Percentiles rank a stretch among this genome's conserved stretches.
Conservation (phyloP, 257 asterid genomes). For the Solanum sejunctum region DNA sequence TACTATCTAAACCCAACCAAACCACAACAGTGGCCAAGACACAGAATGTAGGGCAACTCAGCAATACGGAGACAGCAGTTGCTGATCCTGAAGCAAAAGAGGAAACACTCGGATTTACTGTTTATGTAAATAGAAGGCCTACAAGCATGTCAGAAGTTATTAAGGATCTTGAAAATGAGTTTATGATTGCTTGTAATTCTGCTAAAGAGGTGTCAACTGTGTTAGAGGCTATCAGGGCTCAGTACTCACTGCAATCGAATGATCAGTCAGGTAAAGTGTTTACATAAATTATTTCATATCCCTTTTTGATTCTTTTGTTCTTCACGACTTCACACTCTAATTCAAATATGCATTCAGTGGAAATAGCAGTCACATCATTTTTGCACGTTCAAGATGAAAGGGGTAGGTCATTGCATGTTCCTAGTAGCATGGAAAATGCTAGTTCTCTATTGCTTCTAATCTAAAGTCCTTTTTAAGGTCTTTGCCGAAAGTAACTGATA, state of each 20-base stretch:
- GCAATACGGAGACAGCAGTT: constrained; percentile 48
- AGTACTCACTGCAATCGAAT: constrained; percentile 40
- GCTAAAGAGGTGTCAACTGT: constrained; percentile 65
- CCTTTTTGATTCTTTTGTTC: not conserved
- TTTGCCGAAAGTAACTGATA: not conserved
- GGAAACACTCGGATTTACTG: constrained; percentile 86
- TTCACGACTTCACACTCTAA: not conserved
- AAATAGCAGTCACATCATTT: not conserved
- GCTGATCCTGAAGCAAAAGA: constrained; percentile 42
- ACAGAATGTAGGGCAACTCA: constrained; percentile 42
- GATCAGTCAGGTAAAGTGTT: constrained; percentile 52
- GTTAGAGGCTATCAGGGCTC: constrained; percentile 72
- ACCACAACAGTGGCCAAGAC: constrained; percentile 41
- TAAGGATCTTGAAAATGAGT: constrained; percentile 82
- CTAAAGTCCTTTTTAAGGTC: not conserved
- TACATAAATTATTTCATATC: not conserved
- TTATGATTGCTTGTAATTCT: constrained; percentile 53
- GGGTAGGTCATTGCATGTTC: not conserved
- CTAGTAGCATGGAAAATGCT: not conserved
- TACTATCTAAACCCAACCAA: constrained; percentile 24
- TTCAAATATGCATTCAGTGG: not conserved
- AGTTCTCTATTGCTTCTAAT: not conserved
- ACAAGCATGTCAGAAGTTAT: constrained; percentile 89
- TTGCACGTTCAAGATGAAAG: not conserved
- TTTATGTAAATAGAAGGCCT: constrained; percentile 70